Conservation (phyloP, 2,329 filamentous ascomycete genomes). For the Arthroderma uncinatum region DNA sequence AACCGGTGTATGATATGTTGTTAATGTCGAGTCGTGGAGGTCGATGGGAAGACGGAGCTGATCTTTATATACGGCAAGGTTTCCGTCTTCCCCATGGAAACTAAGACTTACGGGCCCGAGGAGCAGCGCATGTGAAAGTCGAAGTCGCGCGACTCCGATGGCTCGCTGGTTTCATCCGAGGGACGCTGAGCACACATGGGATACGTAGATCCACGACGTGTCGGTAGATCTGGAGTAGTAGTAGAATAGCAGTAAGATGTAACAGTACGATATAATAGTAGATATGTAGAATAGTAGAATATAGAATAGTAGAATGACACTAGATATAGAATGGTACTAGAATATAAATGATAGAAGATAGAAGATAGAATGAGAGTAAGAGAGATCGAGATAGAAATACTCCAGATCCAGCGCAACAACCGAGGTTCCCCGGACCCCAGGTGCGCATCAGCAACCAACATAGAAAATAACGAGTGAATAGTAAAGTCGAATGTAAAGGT, state of each 20-base stretch:
- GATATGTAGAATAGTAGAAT: too few relatives aligned
- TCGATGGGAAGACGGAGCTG: neutral
- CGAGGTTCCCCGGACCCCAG: neutral
- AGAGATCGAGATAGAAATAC: too few relatives aligned
- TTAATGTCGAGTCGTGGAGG: neutral
- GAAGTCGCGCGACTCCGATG: slow-evolving; percentile 13
- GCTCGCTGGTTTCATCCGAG: neutral
- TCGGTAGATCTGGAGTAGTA: too few relatives aligned
- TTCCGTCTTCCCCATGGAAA: neutral
- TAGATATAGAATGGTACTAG: too few relatives aligned
- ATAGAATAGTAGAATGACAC: too few relatives aligned
- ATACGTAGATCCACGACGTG: neutral
- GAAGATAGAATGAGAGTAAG: too few relatives aligned
- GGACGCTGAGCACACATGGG: neutral
- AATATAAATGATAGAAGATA: too few relatives aligned
- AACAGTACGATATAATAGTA: too few relatives aligned
- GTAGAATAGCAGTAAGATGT: too few relatives aligned
- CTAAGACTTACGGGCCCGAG: neutral
- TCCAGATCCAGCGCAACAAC: neutral
- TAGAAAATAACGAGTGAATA: too few relatives aligned
- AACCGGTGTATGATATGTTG: neutral
- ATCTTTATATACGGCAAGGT: neutral
- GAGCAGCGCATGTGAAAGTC: slow-evolving; percentile 20
- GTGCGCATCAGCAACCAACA: neutral
- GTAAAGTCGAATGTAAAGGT: neutral